Base-by-base conservation (phyloP, 495 filamentous ascomycete species). In the Usnea hakonensis region DNA sequence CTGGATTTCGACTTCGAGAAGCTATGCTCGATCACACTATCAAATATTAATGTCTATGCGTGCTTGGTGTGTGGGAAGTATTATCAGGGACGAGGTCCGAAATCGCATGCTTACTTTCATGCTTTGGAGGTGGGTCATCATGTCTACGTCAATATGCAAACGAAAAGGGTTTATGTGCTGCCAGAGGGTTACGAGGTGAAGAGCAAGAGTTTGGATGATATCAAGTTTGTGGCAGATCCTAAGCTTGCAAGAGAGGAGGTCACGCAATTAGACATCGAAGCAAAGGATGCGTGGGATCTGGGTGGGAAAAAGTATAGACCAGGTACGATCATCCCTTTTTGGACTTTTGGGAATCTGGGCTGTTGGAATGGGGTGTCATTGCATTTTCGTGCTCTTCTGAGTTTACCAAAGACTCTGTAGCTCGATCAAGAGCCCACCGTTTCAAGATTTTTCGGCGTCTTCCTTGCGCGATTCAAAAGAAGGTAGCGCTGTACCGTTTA, bases 1-100 rank as follows among this genome's bases (percentile, higher is more conserved):
- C 85, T 96, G 21, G 92, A 96, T 73, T 96, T 95, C 69, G 94
- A 99, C 72, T 99, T 99, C 72, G 93, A 97, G 70, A 97, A 97
- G 79, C 83, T 95, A 23, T 99, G 94, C 78, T 97, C 95, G 3
- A 79, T 97, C 65, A 93, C 89, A 30, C 78, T 99, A 13, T 95
- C 91, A 26, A 97, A 97, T 70, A 97, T 97, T 77, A 97, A 99
- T 67, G 92, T 99, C 56, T 99, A 99, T 73, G 94, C 95, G 4
- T 99, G 94, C 69, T 81, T 99, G 28, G 90, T 97, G 0, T 99
- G 94, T 72, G 95, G 94, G 35, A 96, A 94, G 78, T 99, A 97
- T 77, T 99, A 88, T 73, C 91, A 96, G 71, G 94, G 94, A 23
- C 83, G 95, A 66, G 94, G 94, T 1, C 89, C 89, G 16, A 95